phyloP scores from a whole-genome alignment of 306 rosid genomes.

The Citrullus colocynthis region DNA sequence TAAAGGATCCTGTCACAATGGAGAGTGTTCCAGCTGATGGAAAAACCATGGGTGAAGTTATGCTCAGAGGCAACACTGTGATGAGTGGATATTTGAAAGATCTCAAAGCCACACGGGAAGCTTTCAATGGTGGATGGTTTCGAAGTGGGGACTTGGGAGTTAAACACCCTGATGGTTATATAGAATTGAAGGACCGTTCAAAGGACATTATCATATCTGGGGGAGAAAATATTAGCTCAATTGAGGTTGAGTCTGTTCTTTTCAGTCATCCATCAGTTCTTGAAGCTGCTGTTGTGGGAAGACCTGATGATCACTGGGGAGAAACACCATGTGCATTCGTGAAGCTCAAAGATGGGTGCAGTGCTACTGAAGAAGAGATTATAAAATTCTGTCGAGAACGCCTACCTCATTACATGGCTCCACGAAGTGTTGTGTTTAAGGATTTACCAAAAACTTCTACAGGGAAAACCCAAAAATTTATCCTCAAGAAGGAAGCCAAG shows the following conservation, averaged over 20 bases:
- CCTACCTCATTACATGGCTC: constrained; percentile 74
- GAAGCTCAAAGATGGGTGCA: constrained; percentile 51
- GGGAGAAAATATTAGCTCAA: constrained; percentile 83
- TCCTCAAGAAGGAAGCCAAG: constrained; percentile 51
- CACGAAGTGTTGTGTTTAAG: constrained; percentile 47
- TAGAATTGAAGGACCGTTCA: constrained; percentile 69
- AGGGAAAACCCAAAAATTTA: constrained; percentile 67
- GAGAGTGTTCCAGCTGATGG: constrained; percentile 69
- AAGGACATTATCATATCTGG: constrained; percentile 88
- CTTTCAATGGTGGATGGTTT: constrained; percentile 75
- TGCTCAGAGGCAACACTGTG: constrained; percentile 78
- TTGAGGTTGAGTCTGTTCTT: constrained; percentile 70
- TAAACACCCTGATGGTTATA: constrained; percentile 63
- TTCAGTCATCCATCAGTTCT: constrained; percentile 56
- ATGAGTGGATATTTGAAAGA: constrained; percentile 80
- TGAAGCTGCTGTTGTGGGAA: constrained; percentile 73
- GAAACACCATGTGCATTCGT: constrained; percentile 89
- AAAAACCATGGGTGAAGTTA: constrained; percentile 74
- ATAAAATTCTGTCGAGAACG: constrained; percentile 38
- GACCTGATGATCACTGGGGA: constrained; percentile 80
- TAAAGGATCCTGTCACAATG: constrained; percentile 69
- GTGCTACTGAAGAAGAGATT: constrained; percentile 37
- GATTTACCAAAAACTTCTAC: constrained; percentile 84
- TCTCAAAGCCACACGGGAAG: constrained; percentile 46
- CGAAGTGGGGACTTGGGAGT: constrained; percentile 78